Evolutionary conservation across 2,329 filamentous ascomycete genomes (phyloP), one percentile per base, ranked within the genome.

Genomic region (Ophiostoma perfectum): DNA sequence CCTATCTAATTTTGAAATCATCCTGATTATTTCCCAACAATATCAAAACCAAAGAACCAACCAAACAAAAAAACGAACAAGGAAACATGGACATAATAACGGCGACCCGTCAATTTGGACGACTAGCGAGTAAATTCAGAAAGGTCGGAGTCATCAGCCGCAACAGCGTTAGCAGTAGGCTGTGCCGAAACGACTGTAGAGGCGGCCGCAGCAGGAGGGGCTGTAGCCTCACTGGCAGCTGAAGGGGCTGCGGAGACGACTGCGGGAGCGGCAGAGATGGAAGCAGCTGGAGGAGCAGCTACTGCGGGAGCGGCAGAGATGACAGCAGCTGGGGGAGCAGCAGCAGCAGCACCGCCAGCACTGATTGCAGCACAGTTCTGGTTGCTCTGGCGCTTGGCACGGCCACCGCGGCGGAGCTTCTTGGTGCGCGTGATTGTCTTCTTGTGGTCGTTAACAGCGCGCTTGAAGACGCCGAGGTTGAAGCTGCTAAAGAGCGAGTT

Each of bases 391-490:
- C 73, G 72, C 71, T 74, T 77, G 65, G 63, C 42, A 18, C 47
- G 68, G 45, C 67, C 66, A 8, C 70, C 68, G 39, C 74, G 74
- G 47, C 74, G 73, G 9, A 74, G 70, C 63, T 69, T 73, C 45
- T 66, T 66, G 47, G 65, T 64, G 63, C 72, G 73, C 12, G 72
- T 68, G 67, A 74, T 47, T 58, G 69, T 68, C 72, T 76, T 74
- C 66, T 73, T 76, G 66, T 69, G 71, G 18, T 73, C 70, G 9
- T 58, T 70, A 0, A 75, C 58, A 36, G 74, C 75, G 1, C 76
- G 75, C 73, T 78, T 77, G 72, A 78, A 73, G 27, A 73, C 68
- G 27, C 74, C 72, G 2, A 74, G 63, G 66, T 70, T 65, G 45
- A 66, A 72, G 44, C 72, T 70, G 63, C 71, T 71, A 66, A 73